Evolutionary conservation across 345 rosid genomes (phyloP).

Genomic region (Eucalyptus coolabah): DNA sequence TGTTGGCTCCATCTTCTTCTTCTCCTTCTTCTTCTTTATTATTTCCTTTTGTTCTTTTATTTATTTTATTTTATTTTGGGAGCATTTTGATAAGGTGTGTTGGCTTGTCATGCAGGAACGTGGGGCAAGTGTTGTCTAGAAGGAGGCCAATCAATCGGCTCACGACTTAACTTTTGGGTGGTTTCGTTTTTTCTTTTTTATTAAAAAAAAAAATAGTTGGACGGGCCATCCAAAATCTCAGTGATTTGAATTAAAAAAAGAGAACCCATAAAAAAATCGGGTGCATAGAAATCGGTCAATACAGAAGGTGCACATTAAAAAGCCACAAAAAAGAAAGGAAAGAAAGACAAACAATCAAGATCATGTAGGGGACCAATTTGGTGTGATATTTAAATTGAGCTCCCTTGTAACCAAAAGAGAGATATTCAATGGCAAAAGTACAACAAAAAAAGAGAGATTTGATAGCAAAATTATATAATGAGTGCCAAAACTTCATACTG

Average conservation of each 20-base stretch:
- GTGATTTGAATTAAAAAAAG: background rate
- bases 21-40: background rate
- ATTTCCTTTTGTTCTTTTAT: background rate
- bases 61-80: background rate
- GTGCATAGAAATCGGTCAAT: background rate
- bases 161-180: background rate
- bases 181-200: background rate
- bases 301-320: background rate
- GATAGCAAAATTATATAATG: too few species aligned
- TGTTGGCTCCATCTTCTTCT: background rate
- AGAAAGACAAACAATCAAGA: background rate
- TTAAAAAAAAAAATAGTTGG: background rate
- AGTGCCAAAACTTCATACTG: too few species aligned
- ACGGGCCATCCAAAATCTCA: slow-evolving; percentile 16
- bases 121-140: slow-evolving; percentile 27
- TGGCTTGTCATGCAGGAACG: slow-evolving; percentile 30
- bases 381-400: background rate
- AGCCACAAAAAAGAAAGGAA: background rate
- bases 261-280: background rate
- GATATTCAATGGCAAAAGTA: background rate
- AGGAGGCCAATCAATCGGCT: background rate
- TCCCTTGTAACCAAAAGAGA: background rate
- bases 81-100: background rate
- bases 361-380: background rate
- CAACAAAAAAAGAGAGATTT: too few species aligned